Percentiles rank a stretch among this genome's conserved stretches.
Evolutionary conservation across 164 flowering plant species (phyloP).

Genomic region (Tetrastigma voinierianum): DNA sequence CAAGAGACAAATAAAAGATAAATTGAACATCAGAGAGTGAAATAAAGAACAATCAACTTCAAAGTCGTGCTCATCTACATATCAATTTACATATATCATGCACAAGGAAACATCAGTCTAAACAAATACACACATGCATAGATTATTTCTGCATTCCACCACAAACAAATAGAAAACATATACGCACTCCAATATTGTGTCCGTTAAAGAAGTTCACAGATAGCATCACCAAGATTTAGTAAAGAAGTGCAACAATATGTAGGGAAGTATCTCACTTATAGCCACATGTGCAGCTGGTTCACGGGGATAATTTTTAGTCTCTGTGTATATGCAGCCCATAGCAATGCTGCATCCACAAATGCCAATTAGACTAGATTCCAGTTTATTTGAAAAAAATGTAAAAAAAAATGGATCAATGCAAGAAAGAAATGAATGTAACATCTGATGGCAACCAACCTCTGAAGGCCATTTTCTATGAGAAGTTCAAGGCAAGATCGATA

Average conservation of each 20-base stretch:
- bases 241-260: slow-evolving; percentile 1
- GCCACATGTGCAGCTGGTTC: slow-evolving; percentile 99
- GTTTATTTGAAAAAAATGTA: background rate
- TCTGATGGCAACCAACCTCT: slow-evolving; percentile 43
- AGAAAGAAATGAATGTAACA: slow-evolving; percentile 13
- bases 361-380: slow-evolving; percentile 16
- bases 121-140: background rate
- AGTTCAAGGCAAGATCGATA: slow-evolving; percentile 98
- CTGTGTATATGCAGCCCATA: slow-evolving; percentile 92
- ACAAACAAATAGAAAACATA: background rate
- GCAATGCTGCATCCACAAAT: slow-evolving; percentile 78
- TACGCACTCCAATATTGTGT: too few species aligned
- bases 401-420: background rate
- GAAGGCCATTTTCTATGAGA: slow-evolving; percentile 88
- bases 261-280: slow-evolving; percentile 66
- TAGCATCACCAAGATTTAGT: background rate
- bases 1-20: slow-evolving; percentile 7
- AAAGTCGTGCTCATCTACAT: background rate
- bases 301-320: slow-evolving; percentile 96
- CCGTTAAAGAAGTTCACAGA: background rate
- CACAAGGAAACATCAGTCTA: background rate
- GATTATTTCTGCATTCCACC: background rate
- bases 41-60: slow-evolving; percentile 1
- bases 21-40: slow-evolving; percentile 1
- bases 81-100: background rate